Evolutionary conservation across 176 grass and related monocot genomes (phyloP).

Genomic region (Zoysia japonica): DNA sequence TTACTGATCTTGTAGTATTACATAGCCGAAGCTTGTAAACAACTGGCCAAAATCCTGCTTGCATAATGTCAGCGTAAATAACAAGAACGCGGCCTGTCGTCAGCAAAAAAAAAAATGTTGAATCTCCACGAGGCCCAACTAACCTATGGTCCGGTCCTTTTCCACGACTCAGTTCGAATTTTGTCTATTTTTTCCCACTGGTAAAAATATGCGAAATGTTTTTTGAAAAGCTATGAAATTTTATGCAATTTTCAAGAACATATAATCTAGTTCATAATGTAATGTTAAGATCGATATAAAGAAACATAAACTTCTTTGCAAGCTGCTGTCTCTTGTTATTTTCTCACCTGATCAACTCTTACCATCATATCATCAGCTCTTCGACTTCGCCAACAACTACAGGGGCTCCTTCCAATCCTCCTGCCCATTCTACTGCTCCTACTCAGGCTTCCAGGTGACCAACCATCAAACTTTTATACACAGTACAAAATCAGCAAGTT

Average conservation of each 20-base stretch:
- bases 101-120: too few relatives aligned
- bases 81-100: not conserved
- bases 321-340: too few relatives aligned
- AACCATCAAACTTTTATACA: not conserved
- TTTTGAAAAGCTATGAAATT: too few relatives aligned
- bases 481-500: not conserved
- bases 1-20: not conserved
- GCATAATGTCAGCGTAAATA: not conserved
- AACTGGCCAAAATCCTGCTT: not conserved
- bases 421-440: slow-evolving; percentile 74
- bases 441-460: slow-evolving; percentile 57
- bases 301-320: too few relatives aligned
- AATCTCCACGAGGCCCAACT: too few relatives aligned
- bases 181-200: too few relatives aligned
- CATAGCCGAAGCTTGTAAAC: not conserved
- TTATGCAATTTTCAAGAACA: too few relatives aligned
- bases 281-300: too few relatives aligned
- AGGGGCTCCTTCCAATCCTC: slow-evolving; percentile 63
- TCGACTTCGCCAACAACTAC: slow-evolving; percentile 56
- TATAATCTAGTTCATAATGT: too few relatives aligned
- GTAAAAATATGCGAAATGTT: too few relatives aligned
- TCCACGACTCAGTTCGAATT: too few relatives aligned
- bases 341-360: not conserved
- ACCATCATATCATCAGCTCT: slow-evolving; percentile 41
- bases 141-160: too few relatives aligned